Base-by-base conservation (phyloP, 2,329 filamentous ascomycete genomes). In the Trichoderma koningii region DNA sequence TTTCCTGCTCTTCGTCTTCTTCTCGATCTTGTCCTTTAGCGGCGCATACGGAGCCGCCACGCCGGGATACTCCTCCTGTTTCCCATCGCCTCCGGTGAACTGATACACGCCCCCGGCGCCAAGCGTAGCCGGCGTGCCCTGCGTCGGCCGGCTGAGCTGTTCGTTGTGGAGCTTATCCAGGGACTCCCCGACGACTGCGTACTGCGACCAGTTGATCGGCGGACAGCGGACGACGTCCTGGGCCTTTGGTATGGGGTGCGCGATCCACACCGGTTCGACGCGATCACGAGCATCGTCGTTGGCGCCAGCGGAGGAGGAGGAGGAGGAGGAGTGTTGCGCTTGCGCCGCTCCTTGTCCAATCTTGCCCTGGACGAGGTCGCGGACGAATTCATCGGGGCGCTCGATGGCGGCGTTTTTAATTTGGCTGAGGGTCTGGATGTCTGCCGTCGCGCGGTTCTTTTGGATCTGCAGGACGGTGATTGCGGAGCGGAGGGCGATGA, bases 161-260 rank as follows among this genome's bases (percentile, higher is more conserved):
- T 96, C 91, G 57, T 87, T 85, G 75, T 97, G 93, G 68, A 97
- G 81, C 74, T 88, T 90, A 76, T 97, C 92, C 42, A 97, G 82
- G 1, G 91, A 87, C 23, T 77, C 74, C 55, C 92, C 93, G 3
- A 95, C 87, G n/a, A 97, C 83, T 70, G 92, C 91, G 76, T 98
- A 98, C 74, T 97, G 93, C 14, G 88, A 87, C 94, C 94, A 98
- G 79, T 97, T 97, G 73, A 98, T 89, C 9, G 92, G 90, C 9
- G 94, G 94, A 78, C 89, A 92, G 47, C 93, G 88, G 28, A 96
- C 89, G 0, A 98, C 81, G 70, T 90, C 90, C 76, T 97, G 94
- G 7, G 91, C 87, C 15, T 84, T 84, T 0, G 93, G 93, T 15
- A 97, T 84, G 19, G 79, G 79, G 2, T 85, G 80, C 80, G 93